Evolutionary conservation across 1,284 basidiomycete species (phyloP), one percentile per base, ranked within the genome.

Genomic region (Naganishia albida): DNA sequence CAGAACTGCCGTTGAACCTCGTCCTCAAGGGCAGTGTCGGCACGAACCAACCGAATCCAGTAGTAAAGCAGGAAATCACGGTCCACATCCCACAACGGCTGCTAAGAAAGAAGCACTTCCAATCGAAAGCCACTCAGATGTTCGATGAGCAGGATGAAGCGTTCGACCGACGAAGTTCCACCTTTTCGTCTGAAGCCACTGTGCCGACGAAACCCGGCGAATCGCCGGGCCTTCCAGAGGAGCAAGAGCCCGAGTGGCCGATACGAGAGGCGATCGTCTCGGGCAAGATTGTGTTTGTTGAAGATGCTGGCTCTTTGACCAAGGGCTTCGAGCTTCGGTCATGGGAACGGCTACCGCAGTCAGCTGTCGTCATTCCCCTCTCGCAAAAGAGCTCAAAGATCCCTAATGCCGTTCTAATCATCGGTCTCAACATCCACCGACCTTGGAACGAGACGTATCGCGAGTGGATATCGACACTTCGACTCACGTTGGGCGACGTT

Each of bases 301-400:
- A 76, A 40, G 75, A 80, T 66, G 77, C 77, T 59, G 51, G 71
- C 2, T 34, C 52, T 0, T 55, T 78, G 44, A 75, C 76, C 18
- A 46, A 71, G 13, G 76, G 71, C 0, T 80, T 72, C 63, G 71
- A 72, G 0, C 63, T 77, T 12, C 65, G 76, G 10, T 73, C 75
- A 0, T 80, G 80, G 79, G 77, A 76, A 30, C 74, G 77, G 52
- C 63, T 78, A 12, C 75, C 79, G 0, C 71, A 69, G 30, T 72
- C 75, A 7, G 81, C 80, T 0, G 71, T 81, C 13, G 74, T 80
- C 2, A 72, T 81, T 3, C 80, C 80, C 0, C 74, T 81, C 49
- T 69, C 72, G 2, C 75, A 74, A 6, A 73, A 74, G n/a, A 73
- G 68, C 1, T 62, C 57, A 0, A 30, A 42, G 30, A 51, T 77